Evolutionary conservation across 164 flowering plant species (phyloP).

Genomic region (Chloranthus sessilifolius): DNA sequence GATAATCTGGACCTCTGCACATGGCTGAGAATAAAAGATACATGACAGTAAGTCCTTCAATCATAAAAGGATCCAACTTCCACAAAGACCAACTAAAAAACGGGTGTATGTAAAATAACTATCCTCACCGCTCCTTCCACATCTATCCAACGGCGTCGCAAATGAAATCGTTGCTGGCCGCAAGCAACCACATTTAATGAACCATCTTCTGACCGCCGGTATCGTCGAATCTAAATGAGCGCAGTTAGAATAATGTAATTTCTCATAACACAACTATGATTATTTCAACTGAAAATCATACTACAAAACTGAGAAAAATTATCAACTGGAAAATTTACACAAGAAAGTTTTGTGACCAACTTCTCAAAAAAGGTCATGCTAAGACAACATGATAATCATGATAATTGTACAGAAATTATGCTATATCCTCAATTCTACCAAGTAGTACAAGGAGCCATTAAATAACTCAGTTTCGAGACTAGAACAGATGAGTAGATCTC

Average conservation of each 20-base stretch:
- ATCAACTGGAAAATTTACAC: no score
- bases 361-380: no score
- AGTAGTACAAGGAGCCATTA: no score
- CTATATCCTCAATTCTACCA: no score
- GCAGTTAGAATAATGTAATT: not conserved
- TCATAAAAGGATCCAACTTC: not conserved
- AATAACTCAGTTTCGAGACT: no score
- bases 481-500: no score
- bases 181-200: slow-evolving; percentile 78
- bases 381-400: no score
- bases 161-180: slow-evolving; percentile 82
- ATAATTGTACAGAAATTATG: no score
- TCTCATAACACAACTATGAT: slow-evolving; percentile 3
- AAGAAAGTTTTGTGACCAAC: no score
- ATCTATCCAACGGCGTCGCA: slow-evolving; percentile 72
- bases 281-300: not conserved
- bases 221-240: slow-evolving; percentile 71
- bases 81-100: not conserved
- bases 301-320: no score
- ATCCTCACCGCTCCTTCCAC: slow-evolving; percentile 69
- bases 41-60: slow-evolving; percentile 8
- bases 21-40: slow-evolving; percentile 42
- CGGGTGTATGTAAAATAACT: not conserved
- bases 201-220: slow-evolving; percentile 67
- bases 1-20: slow-evolving; percentile 82